Conservation (phyloP, 1,284 basidiomycete species). For the Cutaneotrichosporon daszewskae region DNA sequence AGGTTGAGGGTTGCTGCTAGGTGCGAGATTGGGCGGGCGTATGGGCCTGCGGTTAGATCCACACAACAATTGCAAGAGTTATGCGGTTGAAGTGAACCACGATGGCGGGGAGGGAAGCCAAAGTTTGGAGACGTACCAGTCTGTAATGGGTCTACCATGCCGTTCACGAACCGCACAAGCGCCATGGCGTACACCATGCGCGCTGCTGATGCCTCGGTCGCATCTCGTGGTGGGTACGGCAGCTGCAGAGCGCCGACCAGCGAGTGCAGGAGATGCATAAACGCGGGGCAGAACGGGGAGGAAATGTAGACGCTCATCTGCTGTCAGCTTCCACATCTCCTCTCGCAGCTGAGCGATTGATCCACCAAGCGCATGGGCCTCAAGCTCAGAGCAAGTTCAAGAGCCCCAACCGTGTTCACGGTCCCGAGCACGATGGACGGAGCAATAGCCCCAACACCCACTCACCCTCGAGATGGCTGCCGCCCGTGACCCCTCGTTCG, state of each 20-base stretch:
- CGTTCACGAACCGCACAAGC: slow-evolving; percentile 80
- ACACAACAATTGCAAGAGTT: no score
- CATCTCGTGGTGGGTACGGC: slow-evolving; percentile 52
- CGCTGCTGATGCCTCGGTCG: slow-evolving; percentile 54
- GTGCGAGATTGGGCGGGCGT: slow-evolving; percentile 81
- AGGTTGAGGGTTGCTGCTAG: slow-evolving; percentile 81
- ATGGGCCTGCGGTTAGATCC: slow-evolving; percentile 44
- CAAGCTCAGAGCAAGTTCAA: no score
- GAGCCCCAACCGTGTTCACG: no score
- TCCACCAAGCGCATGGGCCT: no score
- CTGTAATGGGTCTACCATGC: slow-evolving; percentile 89
- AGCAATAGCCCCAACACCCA: slow-evolving; percentile 18
- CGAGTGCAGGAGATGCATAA: slow-evolving; percentile 53
- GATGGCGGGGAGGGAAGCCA: not conserved
- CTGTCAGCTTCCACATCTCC: no score
- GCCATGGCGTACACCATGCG: slow-evolving; percentile 63
- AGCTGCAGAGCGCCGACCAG: slow-evolving; percentile 61
- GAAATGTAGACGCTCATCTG: slow-evolving; percentile 63
- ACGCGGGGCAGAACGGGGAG: slow-evolving; percentile 68
- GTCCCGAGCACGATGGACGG: not conserved
- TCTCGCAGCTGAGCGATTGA: no score
- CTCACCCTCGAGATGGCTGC: slow-evolving; percentile 67
- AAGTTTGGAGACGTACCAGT: slow-evolving; percentile 56
- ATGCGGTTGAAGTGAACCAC: no score
- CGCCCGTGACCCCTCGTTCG: slow-evolving; percentile 55